Conservation (phyloP, 2,329 filamentous ascomycete genomes). For the Fusarium sp. region DNA sequence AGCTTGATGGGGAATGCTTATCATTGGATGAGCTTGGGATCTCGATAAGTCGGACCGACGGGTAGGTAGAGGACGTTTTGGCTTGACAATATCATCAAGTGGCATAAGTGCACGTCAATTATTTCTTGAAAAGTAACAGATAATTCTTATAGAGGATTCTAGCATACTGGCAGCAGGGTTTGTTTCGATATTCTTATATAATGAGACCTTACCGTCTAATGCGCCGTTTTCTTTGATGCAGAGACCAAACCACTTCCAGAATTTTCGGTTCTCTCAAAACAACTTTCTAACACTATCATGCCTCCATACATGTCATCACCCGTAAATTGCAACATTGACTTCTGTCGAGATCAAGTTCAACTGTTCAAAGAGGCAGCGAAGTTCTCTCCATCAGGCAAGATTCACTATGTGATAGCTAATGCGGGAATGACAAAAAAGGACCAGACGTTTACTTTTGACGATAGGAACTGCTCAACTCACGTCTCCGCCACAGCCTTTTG, state of each 20-base stretch:
- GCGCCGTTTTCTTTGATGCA: too few relatives aligned
- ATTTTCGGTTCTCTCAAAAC: too few relatives aligned
- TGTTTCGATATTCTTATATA: too few relatives aligned
- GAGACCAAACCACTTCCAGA: too few relatives aligned
- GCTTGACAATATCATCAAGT: background rate
- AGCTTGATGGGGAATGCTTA: accelerated
- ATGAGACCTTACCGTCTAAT: too few relatives aligned
- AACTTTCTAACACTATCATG: background rate
- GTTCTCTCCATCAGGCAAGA: background rate
- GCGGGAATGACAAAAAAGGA: slow-evolving; percentile 2
- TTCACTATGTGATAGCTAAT: slow-evolving; percentile 11
- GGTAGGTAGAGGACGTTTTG: accelerated
- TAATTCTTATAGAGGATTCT: too few relatives aligned
- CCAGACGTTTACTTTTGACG: slow-evolving; percentile 1
- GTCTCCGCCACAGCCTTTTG: accelerated
- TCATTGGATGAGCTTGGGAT: accelerated
- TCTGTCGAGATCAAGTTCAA: background rate
- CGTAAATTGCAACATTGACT: background rate
- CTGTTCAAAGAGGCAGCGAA: background rate
- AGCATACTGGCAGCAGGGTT: too few relatives aligned
- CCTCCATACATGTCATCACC: background rate
- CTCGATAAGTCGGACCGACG: background rate
- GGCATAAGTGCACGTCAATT: background rate
- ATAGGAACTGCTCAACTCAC: background rate
- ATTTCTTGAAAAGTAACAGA: too few relatives aligned